phyloP scores from a whole-genome alignment of 2,329 filamentous ascomycete genomes.

The Aspergillus amoenus region DNA sequence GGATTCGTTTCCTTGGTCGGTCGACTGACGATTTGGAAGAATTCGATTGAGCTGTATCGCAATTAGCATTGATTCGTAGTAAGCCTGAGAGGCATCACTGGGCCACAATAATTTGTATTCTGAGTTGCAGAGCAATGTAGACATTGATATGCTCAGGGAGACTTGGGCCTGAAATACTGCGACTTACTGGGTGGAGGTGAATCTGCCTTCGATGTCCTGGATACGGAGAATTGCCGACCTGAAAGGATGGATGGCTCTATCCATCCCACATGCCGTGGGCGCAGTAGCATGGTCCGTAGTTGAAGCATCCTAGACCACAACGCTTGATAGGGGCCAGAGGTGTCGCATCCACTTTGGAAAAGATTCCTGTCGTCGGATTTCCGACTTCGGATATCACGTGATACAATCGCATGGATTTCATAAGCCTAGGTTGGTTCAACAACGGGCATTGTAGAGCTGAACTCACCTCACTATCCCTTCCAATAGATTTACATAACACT shows the following conservation, averaged over 20 bases:
- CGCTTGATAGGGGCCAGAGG: not conserved
- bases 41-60: not conserved
- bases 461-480: not conserved
- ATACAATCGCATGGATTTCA: not conserved
- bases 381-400: constrained; percentile 8
- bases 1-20: constrained; percentile 11
- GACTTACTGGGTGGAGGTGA: constrained; percentile 25
- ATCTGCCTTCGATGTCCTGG: constrained; percentile 18
- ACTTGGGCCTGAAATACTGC: not conserved
- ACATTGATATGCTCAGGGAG: not conserved
- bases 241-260: constrained; percentile 15
- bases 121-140: not conserved
- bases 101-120: not conserved
- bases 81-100: not conserved
- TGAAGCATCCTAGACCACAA: constrained; percentile 28
- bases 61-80: not conserved
- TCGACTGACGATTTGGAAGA: not conserved
- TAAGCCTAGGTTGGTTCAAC: no score
- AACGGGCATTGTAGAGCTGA: no score
- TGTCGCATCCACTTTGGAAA: not conserved
- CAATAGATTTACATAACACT: not conserved
- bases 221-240: constrained; percentile 29
- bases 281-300: constrained; percentile 15
- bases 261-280: constrained; percentile 12
- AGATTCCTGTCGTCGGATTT: not conserved